These are phyloP conservation scores for Micractinium conductrix DNA, from an alignment of 139 green algal species.

Conservation along the genomic window DNA sequence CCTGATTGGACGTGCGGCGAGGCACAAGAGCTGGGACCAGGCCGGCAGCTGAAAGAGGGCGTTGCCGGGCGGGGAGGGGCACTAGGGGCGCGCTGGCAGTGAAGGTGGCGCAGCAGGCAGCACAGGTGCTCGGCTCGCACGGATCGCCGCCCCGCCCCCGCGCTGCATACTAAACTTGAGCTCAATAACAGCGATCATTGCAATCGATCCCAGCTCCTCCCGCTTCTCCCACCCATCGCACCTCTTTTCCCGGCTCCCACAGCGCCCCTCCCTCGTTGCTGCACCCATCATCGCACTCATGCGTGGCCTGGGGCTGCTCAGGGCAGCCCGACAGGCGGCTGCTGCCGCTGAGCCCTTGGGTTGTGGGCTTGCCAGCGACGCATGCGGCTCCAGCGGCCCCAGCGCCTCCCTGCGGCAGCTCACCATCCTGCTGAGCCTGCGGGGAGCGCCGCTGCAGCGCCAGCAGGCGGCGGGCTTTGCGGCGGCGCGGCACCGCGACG, in stretches of 20 bases:
- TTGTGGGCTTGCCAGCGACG: background rate
- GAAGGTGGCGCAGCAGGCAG: background rate
- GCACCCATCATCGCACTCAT: background rate
- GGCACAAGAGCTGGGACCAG: no score
- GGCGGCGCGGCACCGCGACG: background rate
- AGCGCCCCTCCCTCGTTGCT: background rate
- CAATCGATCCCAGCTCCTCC: background rate
- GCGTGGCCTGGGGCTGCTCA: background rate
- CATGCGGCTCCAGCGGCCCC: background rate
- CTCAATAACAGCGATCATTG: no score
- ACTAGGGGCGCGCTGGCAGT: background rate
- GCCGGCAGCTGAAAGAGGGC: background rate
- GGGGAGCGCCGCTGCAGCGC: background rate
- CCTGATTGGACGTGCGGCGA: no score
- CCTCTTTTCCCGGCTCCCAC: background rate
- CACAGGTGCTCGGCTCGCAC: background rate
- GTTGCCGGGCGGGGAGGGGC: background rate
- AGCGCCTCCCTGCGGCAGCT: slow-evolving; percentile 8
- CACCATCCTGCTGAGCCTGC: slow-evolving; percentile 10
- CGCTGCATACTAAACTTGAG: no score
- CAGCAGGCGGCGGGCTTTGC: slow-evolving; percentile 8
- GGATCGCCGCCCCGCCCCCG: background rate
- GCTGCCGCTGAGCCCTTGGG: slow-evolving; percentile 8
- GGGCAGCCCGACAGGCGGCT: slow-evolving; percentile 1
- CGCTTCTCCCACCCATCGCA: background rate